phyloP scores from a whole-genome alignment of 2,329 filamentous ascomycete genomes.

The Aureobasidium mangrovei region DNA sequence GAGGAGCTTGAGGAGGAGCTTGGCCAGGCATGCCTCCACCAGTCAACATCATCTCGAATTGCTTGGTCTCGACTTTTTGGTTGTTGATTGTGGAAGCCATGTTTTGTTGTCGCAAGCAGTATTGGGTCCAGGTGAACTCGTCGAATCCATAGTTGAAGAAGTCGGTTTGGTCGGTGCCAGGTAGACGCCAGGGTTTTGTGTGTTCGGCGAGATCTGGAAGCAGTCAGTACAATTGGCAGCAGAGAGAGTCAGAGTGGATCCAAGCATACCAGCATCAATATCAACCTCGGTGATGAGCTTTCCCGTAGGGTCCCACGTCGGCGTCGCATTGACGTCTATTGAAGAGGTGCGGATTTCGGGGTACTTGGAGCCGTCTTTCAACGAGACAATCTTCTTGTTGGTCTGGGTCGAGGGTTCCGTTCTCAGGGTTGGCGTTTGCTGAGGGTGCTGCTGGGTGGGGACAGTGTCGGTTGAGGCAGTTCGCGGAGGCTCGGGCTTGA shows the following conservation, averaged over 20 bases:
- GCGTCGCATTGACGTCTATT: slow-evolving; percentile 75
- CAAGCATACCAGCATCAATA: slow-evolving; percentile 33
- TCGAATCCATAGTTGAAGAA: slow-evolving; percentile 99
- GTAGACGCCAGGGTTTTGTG: slow-evolving; percentile 90
- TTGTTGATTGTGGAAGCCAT: slow-evolving; percentile 60
- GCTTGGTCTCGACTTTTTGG: slow-evolving; percentile 62
- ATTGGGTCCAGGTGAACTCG: slow-evolving; percentile 95
- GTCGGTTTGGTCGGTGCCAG: slow-evolving; percentile 87
- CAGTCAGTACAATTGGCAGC: background rate
- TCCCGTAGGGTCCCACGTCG: slow-evolving; percentile 55
- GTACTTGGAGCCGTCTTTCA: slow-evolving; percentile 49
- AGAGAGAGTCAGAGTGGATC: slow-evolving; percentile 17
- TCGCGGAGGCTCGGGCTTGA: slow-evolving; percentile 18
- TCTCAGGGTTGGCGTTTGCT: slow-evolving; percentile 25
- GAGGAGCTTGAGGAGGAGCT: background rate
- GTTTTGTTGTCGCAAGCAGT: slow-evolving; percentile 78
- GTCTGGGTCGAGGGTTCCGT: slow-evolving; percentile 13
- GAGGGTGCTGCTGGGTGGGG: slow-evolving; percentile 28
- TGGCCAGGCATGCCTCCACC: slow-evolving; percentile 28
- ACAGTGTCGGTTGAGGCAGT: slow-evolving; percentile 18
- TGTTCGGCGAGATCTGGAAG: slow-evolving; percentile 46
- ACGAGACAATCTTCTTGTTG: slow-evolving; percentile 7
- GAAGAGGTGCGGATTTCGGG: slow-evolving; percentile 65
- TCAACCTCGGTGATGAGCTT: slow-evolving; percentile 61
- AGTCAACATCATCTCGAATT: slow-evolving; percentile 53